Conservation (phyloP, 192 early-diverging fungal species). For the Podila verticillata region DNA sequence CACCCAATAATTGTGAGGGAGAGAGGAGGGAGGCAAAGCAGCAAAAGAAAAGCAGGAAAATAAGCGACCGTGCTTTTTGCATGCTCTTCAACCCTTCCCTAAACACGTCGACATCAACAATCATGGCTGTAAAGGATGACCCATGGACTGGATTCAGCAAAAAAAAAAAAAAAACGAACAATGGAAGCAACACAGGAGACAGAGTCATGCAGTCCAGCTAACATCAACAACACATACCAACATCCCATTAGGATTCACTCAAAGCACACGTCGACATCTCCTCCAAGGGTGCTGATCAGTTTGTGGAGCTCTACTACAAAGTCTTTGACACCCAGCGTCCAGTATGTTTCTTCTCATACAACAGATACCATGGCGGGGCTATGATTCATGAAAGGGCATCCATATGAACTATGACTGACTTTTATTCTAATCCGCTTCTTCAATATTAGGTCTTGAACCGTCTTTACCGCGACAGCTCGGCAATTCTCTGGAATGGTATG, state of each 20-base stretch:
- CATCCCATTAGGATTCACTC: slow-evolving; percentile 15
- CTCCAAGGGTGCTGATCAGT: slow-evolving; percentile 59
- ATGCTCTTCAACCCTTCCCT: too few species aligned
- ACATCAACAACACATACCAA: neutral
- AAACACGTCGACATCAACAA: too few species aligned
- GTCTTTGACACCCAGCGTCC: slow-evolving; percentile 53
- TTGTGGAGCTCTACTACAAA: slow-evolving; percentile 58
- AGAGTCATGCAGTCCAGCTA: neutral
- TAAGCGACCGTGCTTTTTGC: too few species aligned
- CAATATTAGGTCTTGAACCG: slow-evolving; percentile 41
- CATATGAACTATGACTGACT: neutral
- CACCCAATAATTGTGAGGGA: too few species aligned
- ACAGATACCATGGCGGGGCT: neutral
- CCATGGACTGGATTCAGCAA: too few species aligned
- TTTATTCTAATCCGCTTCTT: neutral
- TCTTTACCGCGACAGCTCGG: slow-evolving; percentile 58
- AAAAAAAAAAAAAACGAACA: neutral
- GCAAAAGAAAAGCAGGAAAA: neutral
- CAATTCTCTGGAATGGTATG: slow-evolving; percentile 67
- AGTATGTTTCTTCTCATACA: slow-evolving; percentile 37
- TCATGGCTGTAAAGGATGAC: too few species aligned
- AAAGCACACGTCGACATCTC: slow-evolving; percentile 48
- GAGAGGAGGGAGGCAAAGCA: too few species aligned
- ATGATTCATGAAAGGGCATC: too few species aligned
- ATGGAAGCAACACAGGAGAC: neutral